Evolutionary conservation across 768 basidiomycete genomes (phyloP).

Genomic region (Pisolithus microcarpus): DNA sequence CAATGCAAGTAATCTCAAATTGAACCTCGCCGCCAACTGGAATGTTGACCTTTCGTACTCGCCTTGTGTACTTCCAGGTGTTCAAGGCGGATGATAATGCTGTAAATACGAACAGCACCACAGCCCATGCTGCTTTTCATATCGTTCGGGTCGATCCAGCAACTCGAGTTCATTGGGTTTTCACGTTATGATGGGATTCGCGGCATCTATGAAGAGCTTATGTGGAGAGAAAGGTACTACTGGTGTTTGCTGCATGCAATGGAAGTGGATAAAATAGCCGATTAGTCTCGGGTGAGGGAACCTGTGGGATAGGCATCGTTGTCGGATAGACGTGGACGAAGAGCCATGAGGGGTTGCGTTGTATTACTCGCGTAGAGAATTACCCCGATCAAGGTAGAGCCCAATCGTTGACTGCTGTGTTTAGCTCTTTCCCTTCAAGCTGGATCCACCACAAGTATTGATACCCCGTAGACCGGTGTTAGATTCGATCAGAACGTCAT

Average conservation of each 20-base stretch:
- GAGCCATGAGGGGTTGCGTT: not conserved
- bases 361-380: not conserved
- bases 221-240: slow-evolving; percentile 8
- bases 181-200: slow-evolving; percentile 2
- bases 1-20: not conserved
- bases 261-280: slow-evolving; percentile 7
- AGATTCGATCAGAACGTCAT: not conserved
- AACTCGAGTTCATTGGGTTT: slow-evolving; percentile 17
- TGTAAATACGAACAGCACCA: not conserved
- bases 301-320: slow-evolving; percentile 15
- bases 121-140: not conserved
- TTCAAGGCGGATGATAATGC: too few species aligned
- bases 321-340: slow-evolving; percentile 15
- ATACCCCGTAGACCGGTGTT: too few species aligned
- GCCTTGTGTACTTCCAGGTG: slow-evolving; percentile 8
- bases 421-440: too few species aligned
- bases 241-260: slow-evolving; percentile 17
- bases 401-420: too few species aligned
- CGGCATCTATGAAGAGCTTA: slow-evolving; percentile 9
- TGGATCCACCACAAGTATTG: too few species aligned
- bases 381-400: too few species aligned
- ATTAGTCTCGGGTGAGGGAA: slow-evolving; percentile 8
- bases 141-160: not conserved
- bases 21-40: slow-evolving; percentile 8
- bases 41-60: slow-evolving; percentile 19